phyloP scores from a whole-genome alignment of 345 rosid genomes.

The Hibiscus tridactylites region DNA sequence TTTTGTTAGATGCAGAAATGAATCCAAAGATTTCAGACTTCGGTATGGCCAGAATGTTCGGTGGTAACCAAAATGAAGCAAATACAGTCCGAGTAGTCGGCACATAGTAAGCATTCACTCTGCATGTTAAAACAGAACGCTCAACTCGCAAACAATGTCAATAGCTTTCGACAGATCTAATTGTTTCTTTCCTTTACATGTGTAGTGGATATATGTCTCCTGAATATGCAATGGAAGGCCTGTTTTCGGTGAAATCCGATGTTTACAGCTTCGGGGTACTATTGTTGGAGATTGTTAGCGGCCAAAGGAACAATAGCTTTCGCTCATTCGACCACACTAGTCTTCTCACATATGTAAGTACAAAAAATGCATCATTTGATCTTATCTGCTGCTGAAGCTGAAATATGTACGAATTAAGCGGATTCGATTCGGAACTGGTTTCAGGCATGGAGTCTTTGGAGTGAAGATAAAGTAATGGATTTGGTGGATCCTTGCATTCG shows the following conservation, averaged over 20 bases:
- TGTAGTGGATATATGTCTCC: slow-evolving; percentile 71
- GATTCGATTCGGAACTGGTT: slow-evolving; percentile 4
- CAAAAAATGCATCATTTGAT: not conserved
- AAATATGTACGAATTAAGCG: not conserved
- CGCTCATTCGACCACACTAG: slow-evolving; percentile 29
- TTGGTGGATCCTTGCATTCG: slow-evolving; percentile 47
- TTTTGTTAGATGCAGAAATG: slow-evolving; percentile 66
- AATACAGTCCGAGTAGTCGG: slow-evolving; percentile 57
- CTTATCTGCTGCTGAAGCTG: not conserved
- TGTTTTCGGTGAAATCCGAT: slow-evolving; percentile 58
- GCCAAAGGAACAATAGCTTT: slow-evolving; percentile 48
- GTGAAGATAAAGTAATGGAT: slow-evolving; percentile 49
- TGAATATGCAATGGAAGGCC: slow-evolving; percentile 71
- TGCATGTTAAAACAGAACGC: not conserved
- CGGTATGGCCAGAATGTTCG: slow-evolving; percentile 61
- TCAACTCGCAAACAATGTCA: not conserved
- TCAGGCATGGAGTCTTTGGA: slow-evolving; percentile 75
- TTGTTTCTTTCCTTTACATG: not conserved
- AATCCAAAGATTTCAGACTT: slow-evolving; percentile 71
- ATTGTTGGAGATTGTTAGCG: slow-evolving; percentile 48
- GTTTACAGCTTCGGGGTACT: slow-evolving; percentile 70
- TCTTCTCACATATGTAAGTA: slow-evolving; percentile 50
- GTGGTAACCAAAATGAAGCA: slow-evolving; percentile 42
- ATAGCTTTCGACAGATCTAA: not conserved
- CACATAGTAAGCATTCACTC: slow-evolving; percentile 39